Evolutionary conservation across 495 filamentous ascomycete genomes (phyloP), one percentile per base, ranked within the genome.

Genomic region (Aspergillus coremiiformis): DNA sequence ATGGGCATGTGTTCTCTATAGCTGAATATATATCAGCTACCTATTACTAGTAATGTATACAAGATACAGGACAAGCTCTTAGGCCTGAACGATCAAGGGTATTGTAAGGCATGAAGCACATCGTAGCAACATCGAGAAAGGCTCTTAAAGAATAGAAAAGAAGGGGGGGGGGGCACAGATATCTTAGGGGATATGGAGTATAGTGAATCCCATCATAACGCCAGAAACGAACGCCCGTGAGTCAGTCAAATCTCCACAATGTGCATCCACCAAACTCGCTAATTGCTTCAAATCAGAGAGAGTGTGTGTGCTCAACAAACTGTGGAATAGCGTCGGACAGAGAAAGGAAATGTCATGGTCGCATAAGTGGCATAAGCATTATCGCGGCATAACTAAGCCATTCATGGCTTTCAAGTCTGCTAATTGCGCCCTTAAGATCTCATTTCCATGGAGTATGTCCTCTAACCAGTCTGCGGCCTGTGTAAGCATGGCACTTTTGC

Each of bases 401-500:
- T 72, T 68, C 55, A 70, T 66, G 41, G 66, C 48, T 56, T 74
- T 70, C 32, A 75, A 49, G 49, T 75, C 66, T 14, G 68, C 61
- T 49, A 84, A 52, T 59, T 78, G 66, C 15, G 55, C 54, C 51
- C 67, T 60, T 44, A 85, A 60, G 8, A 68, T 61, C 20, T 81
- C 67, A 63, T 93, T 93, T 2, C 83, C 86, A 37, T 71, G 69
- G 33, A 87, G 56, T n/a, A 91, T 59, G 19, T 82, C 77, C 43
- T 88, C 80, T n/a, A 95, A 67, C 75, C 82, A 92, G 51, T 85
- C 81, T 15, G 80, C 84, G 5, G 85, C 77, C 59, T 85, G 79
- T 12, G 78, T 78, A 33, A 94, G 74, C 66, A 85, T 81, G n/a
- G 78, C 79, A 55, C 85, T 87, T 68, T 92, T 93, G 68, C 85